Base-by-base conservation (phyloP, 179 eudicot genomes). In the Gypsophila paniculata region DNA sequence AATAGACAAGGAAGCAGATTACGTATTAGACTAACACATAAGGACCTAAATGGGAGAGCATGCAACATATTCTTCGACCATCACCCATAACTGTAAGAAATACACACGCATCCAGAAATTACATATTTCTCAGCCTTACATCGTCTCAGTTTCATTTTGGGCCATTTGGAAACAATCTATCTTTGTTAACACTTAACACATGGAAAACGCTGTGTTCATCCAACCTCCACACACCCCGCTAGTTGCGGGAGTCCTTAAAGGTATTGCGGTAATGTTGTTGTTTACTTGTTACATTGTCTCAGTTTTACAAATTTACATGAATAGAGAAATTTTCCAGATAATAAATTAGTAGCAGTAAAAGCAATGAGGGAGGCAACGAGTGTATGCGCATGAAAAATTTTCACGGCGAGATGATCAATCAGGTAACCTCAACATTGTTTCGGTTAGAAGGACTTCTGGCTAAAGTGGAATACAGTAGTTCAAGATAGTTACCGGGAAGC, bases 401-500 rank as follows among this genome's bases (percentile, higher is more conserved):
- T 55, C 25, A 46, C 11, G 57, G 26, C 34, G 53, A 71, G 29
- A 29, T 42, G 42, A 36, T 48, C 58, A 22, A 22, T 69, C 36
- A 52, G 14, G 49, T 67, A 42, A 61, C 64, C 57, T 21, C 71
- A 67, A 39, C 64, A 66, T 49, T 57, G 54, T 52, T 63, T 61
- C 57, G 39, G 25, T 57, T 18, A 26, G 59, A 70, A 48, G 75
- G 29, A 55, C 57, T 51, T 49, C 19, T 75, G 53, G 48, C 49
- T 21, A 73, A 71, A 34, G 48, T 58, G 34, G 21, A 72, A 70
- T 58, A 59, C 4, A 72, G 54, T 76, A 74, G 86, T 75, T 85
- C 70, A 81, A 81, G 86, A 71, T 75, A 82, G 77, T 76, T 93
- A 93, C 98, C 96, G 91, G 96, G 83, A 91, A 88, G 66, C 98